These are phyloP conservation scores for Skeletonema costatum DNA, from an alignment of 108 stramenopile species.

Conservation along the genomic window DNA sequence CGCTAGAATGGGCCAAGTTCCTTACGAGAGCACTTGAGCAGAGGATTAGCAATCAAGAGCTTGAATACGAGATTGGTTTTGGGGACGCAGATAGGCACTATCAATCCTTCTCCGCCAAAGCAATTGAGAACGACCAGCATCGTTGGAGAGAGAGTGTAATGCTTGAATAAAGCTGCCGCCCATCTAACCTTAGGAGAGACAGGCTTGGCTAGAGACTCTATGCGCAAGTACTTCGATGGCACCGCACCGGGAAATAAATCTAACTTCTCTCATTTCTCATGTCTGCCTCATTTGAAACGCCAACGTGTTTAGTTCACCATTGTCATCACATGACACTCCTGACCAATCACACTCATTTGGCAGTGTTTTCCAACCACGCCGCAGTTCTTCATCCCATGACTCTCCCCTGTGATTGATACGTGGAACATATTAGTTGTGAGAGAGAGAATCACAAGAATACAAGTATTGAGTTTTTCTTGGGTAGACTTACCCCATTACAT, in stretches of 20 bases:
- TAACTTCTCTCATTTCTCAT: not conserved
- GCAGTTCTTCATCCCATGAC: slow-evolving; percentile 18
- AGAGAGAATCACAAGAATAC: no score
- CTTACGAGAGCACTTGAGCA: slow-evolving; percentile 32
- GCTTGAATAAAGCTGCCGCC: no score
- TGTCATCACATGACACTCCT: slow-evolving; percentile 51
- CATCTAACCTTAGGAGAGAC: no score
- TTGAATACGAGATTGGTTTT: slow-evolving; percentile 8
- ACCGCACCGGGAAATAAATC: not conserved
- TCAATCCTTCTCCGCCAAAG: slow-evolving; percentile 7
- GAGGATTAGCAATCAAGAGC: slow-evolving; percentile 15
- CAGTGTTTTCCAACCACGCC: slow-evolving; percentile 44
- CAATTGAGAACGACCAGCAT: slow-evolving; percentile 20
- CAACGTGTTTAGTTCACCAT: slow-evolving; percentile 34
- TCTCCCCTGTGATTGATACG: no score
- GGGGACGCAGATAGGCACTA: slow-evolving; percentile 8
- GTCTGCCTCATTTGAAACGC: not conserved
- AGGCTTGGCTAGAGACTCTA: no score
- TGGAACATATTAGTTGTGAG: no score
- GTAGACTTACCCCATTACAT: no score
- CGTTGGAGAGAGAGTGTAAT: slow-evolving; percentile 23
- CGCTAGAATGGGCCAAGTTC: slow-evolving; percentile 47
- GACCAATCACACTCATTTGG: slow-evolving; percentile 51
- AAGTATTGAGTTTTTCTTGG: no score
- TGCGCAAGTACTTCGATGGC: no score